Percentiles rank a stretch among this genome's conserved stretches.
Evolutionary conservation across 2,329 filamentous ascomycete genomes (phyloP).

Genomic region (Colletotrichum australisinense): DNA sequence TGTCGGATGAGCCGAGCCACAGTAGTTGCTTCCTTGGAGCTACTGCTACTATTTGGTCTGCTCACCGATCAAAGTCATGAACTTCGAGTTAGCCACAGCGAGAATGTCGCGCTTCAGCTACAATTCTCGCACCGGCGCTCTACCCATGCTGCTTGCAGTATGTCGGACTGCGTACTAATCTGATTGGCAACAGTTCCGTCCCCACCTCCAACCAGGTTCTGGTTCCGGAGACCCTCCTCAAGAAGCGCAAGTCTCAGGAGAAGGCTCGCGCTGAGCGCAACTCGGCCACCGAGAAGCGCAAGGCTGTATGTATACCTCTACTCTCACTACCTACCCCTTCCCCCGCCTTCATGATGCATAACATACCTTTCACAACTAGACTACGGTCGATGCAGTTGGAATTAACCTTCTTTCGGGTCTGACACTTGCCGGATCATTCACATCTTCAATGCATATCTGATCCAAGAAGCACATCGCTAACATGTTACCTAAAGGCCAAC

Average conservation of each 20-base stretch:
- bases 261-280: slow-evolving; percentile 94
- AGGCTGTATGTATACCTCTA: slow-evolving; percentile 78
- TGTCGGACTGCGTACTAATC: slow-evolving; percentile 84
- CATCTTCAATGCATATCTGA: slow-evolving; percentile 34
- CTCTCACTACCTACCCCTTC: slow-evolving; percentile 14
- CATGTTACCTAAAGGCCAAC: slow-evolving; percentile 74
- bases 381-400: slow-evolving; percentile 95
- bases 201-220: slow-evolving; percentile 95
- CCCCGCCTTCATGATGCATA: slow-evolving; percentile 80
- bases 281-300: slow-evolving; percentile 85
- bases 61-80: slow-evolving; percentile 85
- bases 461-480: slow-evolving; percentile 15
- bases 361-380: slow-evolving; percentile 92
- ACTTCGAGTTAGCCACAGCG: slow-evolving; percentile 86
- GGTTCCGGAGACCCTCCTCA: slow-evolving; percentile 98
- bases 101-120: slow-evolving; percentile 93
- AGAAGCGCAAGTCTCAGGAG: slow-evolving; percentile 99
- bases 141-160: slow-evolving; percentile 66
- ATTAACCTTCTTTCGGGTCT: slow-evolving; percentile 99
- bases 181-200: slow-evolving; percentile 78
- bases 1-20: slow-evolving; percentile 75
- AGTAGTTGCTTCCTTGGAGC: slow-evolving; percentile 14
- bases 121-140: slow-evolving; percentile 93
- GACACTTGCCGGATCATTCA: slow-evolving; percentile 62
- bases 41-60: slow-evolving; percentile 37